Conservation (phyloP, 1,284 basidiomycete genomes). For the Trichosporon faecale region DNA sequence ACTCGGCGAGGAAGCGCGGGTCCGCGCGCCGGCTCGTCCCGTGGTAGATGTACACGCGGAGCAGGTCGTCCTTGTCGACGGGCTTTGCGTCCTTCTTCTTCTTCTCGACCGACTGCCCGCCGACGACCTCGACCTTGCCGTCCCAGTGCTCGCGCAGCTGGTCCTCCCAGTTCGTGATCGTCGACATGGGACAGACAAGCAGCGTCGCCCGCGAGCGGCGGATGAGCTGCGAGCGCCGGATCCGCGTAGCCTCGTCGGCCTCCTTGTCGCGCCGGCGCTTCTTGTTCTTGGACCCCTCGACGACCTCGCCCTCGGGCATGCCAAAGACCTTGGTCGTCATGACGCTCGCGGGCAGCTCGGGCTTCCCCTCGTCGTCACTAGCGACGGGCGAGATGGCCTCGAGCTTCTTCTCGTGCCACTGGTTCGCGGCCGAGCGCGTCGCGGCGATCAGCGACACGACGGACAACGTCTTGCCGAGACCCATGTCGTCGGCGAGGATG, state of each 20-base stretch:
- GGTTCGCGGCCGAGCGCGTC: slow-evolving; percentile 68
- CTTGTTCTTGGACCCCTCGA: slow-evolving; percentile 32
- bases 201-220: slow-evolving; percentile 81
- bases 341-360: slow-evolving; percentile 58
- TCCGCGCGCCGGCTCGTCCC: slow-evolving; percentile 85
- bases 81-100: slow-evolving; percentile 30
- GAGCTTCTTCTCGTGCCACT: slow-evolving; percentile 59
- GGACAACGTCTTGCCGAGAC: slow-evolving; percentile 95
- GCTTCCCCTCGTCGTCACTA: slow-evolving; percentile 50
- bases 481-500: slow-evolving; percentile 96
- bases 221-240: slow-evolving; percentile 69
- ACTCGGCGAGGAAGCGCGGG: slow-evolving; percentile 77
- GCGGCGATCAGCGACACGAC: slow-evolving; percentile 84
- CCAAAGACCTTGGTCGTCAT: slow-evolving; percentile 77
- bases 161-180: slow-evolving; percentile 98
- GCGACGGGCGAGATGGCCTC: slow-evolving; percentile 53
- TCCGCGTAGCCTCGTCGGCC: slow-evolving; percentile 39
- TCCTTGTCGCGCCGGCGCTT: slow-evolving; percentile 43
- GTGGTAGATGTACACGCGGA: slow-evolving; percentile 93
- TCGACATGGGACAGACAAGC: slow-evolving; percentile 95
- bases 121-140: slow-evolving; percentile 73
- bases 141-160: slow-evolving; percentile 95
- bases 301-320: slow-evolving; percentile 60
- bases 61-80: slow-evolving; percentile 32
- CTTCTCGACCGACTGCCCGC: slow-evolving; percentile 58